Evolutionary conservation across 371 early-diverging fungal genomes (phyloP), one percentile per base, ranked within the genome.

Genomic region (Syncephalastrum racemosum): DNA sequence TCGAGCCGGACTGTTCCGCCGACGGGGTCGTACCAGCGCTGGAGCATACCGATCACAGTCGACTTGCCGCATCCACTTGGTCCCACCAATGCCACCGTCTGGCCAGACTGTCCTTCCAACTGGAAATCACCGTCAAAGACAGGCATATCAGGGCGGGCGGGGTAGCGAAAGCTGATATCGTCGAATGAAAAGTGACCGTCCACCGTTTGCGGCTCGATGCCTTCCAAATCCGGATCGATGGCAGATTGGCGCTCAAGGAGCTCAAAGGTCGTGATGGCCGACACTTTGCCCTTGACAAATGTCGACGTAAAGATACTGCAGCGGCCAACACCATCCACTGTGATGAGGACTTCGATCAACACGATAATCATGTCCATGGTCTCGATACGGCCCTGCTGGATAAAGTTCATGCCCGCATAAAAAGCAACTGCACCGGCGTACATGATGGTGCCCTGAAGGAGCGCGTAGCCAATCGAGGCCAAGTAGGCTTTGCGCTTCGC

Each of bases 11-110:
- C 80, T 1, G 65, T 51, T 16, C 93, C 93, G 5, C 67, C 57
- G 14, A 50, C 45, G 12, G 81, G 84, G 65, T 96, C 93, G 64
- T 95, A 96, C 73, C 90, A 90, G 1, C 96, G 86, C 74, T 91
- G 86, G 16, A 96, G 60, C 63, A 94, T 81, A 52, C 84, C 86
- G 62, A 94, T 82, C 13, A 84, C 79, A 0, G 96, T 94, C 13
- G 83, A 82, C 71, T 94, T 94, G 46, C 96, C 94, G 41, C 68
- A 60, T 1, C 60, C 63, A 56, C 56, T 51, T 31, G 56, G 44
- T 13, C 72, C 75, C 4, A 68, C 64, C 13, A 95, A 64, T 4
- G 94, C 95, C 16, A 92, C 86, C 4, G 84, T 89, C 68, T 92
- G 81, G 31, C 92, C 90, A 2, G 86, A 77, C 56, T 78, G 67